Percentiles rank a stretch among this genome's conserved stretches.
These are phyloP conservation scores for Kodamaea ohmeri DNA, from an alignment of 1,139 yeast species.

Conservation along the genomic window DNA sequence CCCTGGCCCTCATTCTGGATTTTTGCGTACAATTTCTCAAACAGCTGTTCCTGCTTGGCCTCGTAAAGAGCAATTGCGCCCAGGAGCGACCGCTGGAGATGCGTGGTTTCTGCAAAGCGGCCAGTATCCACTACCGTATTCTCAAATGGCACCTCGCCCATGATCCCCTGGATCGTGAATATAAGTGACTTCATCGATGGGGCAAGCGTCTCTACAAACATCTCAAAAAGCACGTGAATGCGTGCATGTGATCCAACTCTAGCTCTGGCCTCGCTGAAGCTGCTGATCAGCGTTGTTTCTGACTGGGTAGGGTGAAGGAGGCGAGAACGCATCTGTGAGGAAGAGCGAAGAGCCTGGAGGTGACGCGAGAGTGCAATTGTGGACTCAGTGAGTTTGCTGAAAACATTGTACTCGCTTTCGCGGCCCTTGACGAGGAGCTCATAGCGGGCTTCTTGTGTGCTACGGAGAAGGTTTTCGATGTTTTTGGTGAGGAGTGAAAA, in stretches of 20 bases:
- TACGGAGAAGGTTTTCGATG: constrained; percentile 29
- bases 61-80: constrained; percentile 56
- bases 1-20: constrained; percentile 50
- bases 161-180: constrained; percentile 60
- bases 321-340: constrained; percentile 65
- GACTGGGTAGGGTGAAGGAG: constrained; percentile 30
- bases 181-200: constrained; percentile 71
- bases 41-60: constrained; percentile 54
- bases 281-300: constrained; percentile 14
- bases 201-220: constrained; percentile 65
- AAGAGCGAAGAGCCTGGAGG: constrained; percentile 64
- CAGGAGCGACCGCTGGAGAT: constrained; percentile 47
- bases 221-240: constrained; percentile 42
- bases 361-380: constrained; percentile 55
- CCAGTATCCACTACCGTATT: constrained; percentile 25
- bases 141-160: constrained; percentile 59
- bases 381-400: constrained; percentile 48
- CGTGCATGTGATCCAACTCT: constrained; percentile 21
- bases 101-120: constrained; percentile 37
- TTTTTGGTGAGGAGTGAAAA: background rate
- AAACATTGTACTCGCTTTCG: constrained; percentile 49
- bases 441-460: constrained; percentile 59
- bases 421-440: constrained; percentile 57
- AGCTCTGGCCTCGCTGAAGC: constrained; percentile 6
- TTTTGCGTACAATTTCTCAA: constrained; percentile 50